A percentile compares a stretch with the other conserved stretches of the same genome.
These are phyloP conservation scores for Penicillium verhagenii DNA, from an alignment of 495 filamentous ascomycete genomes.

Conservation along the genomic window DNA sequence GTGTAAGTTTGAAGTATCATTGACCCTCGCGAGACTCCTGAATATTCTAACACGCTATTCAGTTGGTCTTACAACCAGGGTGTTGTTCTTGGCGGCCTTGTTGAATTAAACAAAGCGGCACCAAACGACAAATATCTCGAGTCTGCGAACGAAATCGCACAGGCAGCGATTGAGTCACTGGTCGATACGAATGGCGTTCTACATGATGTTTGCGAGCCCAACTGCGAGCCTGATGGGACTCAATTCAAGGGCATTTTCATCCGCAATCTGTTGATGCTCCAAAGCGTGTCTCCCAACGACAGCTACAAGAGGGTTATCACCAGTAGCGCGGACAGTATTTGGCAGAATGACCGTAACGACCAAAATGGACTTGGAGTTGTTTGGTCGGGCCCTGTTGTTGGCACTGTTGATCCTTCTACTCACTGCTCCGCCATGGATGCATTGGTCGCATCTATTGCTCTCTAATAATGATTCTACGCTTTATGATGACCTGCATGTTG, in stretches of 20 bases:
- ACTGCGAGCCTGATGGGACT: constrained; percentile 57
- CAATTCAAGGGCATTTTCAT: constrained; percentile 84
- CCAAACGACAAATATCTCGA: constrained; percentile 51
- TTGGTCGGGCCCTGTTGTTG: constrained; percentile 57
- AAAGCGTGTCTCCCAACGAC: constrained; percentile 50
- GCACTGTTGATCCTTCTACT: constrained; percentile 49
- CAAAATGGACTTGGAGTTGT: constrained; percentile 51
- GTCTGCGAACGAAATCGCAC: constrained; percentile 62
- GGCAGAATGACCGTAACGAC: constrained; percentile 54
- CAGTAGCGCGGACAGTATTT: constrained; percentile 65
- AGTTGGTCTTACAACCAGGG: constrained; percentile 81
- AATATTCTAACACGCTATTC: not conserved
- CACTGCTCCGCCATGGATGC: constrained; percentile 70
- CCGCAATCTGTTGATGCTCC: constrained; percentile 62
- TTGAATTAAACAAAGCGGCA: constrained; percentile 60
- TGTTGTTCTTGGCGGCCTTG: constrained; percentile 69
- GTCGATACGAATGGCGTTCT: constrained; percentile 55
- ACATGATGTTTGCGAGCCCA: constrained; percentile 63
- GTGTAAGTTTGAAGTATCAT: no score
- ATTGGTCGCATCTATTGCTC: constrained; percentile 61
- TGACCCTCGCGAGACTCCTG: no score
- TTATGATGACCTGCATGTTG: not conserved
- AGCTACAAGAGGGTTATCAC: constrained; percentile 54
- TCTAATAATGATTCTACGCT: constrained; percentile 11
- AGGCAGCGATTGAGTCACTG: constrained; percentile 57